Percentiles rank a stretch among this genome's conserved stretches.
Conservation (phyloP, 495 filamentous ascomycete genomes). For the Ramalina intermedia region DNA sequence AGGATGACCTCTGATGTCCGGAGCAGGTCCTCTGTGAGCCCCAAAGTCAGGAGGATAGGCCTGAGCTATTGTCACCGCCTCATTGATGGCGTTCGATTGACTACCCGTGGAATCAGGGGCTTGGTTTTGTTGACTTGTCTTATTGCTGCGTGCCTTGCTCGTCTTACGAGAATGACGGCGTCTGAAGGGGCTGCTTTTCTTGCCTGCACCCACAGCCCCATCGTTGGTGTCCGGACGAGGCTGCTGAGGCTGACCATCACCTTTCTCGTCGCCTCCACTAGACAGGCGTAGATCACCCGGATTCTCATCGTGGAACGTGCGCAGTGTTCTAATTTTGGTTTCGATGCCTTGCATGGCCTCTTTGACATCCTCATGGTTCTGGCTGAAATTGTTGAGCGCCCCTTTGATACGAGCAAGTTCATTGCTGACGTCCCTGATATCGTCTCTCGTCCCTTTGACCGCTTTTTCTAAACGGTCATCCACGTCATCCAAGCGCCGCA, state of each 20-base stretch:
- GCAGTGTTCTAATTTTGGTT: conserved; percentile 4
- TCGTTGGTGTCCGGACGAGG: conserved; percentile 7
- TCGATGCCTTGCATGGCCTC: conserved; percentile 3
- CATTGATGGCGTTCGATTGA: not conserved
- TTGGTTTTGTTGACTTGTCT: conserved; percentile 4
- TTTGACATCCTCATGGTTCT: not conserved
- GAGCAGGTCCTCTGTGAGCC: conserved; percentile 5
- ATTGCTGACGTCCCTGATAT: conserved; percentile 8
- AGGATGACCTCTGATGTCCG: conserved; percentile 15
- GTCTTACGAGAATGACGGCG: not conserved
- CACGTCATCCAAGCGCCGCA: conserved; percentile 9
- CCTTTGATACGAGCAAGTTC: conserved; percentile 3
- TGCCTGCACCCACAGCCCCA: not conserved
- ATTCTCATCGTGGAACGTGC: conserved; percentile 9
- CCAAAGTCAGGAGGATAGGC: conserved; percentile 6
- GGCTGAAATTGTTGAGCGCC: not conserved
- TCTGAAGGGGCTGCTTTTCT: no score
- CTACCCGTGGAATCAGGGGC: conserved; percentile 8
- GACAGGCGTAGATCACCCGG: not conserved
- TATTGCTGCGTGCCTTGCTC: conserved; percentile 1
- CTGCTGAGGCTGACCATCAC: conserved; percentile 2
- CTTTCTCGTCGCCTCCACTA: not conserved
- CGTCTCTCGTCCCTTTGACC: conserved; percentile 6
- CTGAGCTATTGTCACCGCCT: conserved; percentile 1
- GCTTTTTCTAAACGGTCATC: conserved; percentile 10